Conservation (phyloP, 495 filamentous ascomycete species). For the Cladorrhinum samala region DNA sequence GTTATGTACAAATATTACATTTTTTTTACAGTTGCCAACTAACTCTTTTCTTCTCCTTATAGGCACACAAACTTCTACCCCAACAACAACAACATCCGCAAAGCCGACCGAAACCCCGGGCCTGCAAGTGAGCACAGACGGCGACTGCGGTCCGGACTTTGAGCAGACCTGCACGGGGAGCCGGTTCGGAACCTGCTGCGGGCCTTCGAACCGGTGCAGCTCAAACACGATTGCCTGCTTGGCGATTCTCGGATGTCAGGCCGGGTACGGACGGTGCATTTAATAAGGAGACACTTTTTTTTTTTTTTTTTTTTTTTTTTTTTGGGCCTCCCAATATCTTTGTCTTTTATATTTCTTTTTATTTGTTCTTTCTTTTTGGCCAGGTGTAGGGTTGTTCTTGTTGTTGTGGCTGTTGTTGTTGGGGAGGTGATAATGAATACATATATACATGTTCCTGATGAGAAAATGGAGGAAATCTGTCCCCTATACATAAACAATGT, state of each 20-base stretch:
- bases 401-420: too few relatives aligned
- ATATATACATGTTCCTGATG: too few relatives aligned
- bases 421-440: too few relatives aligned
- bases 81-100: background rate
- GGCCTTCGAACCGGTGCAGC: conserved; percentile 23
- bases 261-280: conserved; percentile 22
- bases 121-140: conserved; percentile 15
- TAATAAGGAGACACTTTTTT: background rate
- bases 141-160: conserved; percentile 15
- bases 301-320: background rate
- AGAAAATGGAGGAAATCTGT: too few relatives aligned
- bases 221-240: conserved; percentile 21
- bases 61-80: background rate
- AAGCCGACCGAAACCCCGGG: conserved; percentile 3
- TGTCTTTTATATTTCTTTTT: too few relatives aligned
- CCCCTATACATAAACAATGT: too few relatives aligned
- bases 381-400: too few relatives aligned
- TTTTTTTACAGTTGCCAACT: too few relatives aligned
- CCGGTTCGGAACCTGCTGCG: conserved; percentile 34
- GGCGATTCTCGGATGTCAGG: conserved; percentile 23
- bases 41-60: background rate
- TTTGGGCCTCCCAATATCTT: too few relatives aligned
- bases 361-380: too few relatives aligned
- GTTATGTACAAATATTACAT: too few relatives aligned
- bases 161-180: conserved; percentile 32